Evolutionary conservation across 371 early-diverging fungal genomes (phyloP).

Genomic region (Rhizopus arrhizus): DNA sequence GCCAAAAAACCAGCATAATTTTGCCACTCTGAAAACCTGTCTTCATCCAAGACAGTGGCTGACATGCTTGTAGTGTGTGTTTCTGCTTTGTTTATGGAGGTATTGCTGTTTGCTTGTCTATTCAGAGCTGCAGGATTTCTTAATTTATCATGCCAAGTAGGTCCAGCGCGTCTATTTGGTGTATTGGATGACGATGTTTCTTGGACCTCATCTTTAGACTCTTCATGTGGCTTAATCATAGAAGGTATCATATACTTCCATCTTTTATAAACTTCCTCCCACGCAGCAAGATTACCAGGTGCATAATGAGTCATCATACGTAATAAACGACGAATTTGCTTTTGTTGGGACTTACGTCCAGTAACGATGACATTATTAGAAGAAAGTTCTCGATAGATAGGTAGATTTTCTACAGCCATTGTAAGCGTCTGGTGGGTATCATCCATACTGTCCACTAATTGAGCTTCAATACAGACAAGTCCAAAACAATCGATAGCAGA

Average conservation of each 20-base stretch:
- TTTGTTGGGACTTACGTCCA: slow-evolving; percentile 78
- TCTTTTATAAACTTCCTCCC: slow-evolving; percentile 84
- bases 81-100: slow-evolving; percentile 6
- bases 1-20: slow-evolving; percentile 76
- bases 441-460: slow-evolving; percentile 60
- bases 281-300: slow-evolving; percentile 79
- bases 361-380: slow-evolving; percentile 63
- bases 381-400: slow-evolving; percentile 73
- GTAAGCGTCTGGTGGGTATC: slow-evolving; percentile 57
- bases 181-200: slow-evolving; percentile 16
- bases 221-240: slow-evolving; percentile 56
- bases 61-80: slow-evolving; percentile 9
- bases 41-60: slow-evolving; percentile 35
- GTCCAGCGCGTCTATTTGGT: slow-evolving; percentile 20
- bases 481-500: slow-evolving; percentile 66
- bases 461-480: slow-evolving; percentile 65
- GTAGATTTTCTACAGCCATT: slow-evolving; percentile 73
- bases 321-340: slow-evolving; percentile 72
- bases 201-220: slow-evolving; percentile 35
- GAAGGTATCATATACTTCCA: slow-evolving; percentile 71
- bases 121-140: slow-evolving; percentile 26
- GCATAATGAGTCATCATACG: slow-evolving; percentile 72
- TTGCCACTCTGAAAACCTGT: slow-evolving; percentile 61
- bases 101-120: slow-evolving; percentile 24
- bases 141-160: slow-evolving; percentile 50